These are phyloP conservation scores for Rheum nobile DNA, from an alignment of 148 eudicot genomes.

Conservation along the genomic window DNA sequence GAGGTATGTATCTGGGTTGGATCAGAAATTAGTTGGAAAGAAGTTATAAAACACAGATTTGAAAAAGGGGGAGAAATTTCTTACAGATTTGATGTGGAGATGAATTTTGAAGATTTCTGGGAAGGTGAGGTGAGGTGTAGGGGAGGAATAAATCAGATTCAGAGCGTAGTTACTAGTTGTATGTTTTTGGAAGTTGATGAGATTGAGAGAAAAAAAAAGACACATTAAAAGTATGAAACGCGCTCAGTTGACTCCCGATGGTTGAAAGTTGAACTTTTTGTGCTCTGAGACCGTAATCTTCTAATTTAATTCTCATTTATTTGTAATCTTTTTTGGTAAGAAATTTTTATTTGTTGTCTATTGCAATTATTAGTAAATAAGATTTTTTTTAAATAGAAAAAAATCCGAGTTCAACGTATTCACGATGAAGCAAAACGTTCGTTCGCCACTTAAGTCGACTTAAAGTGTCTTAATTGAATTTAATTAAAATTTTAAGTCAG, in stretches of 20 bases:
- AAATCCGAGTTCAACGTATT: too few relatives aligned
- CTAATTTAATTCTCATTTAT: too few relatives aligned
- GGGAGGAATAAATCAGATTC: background rate
- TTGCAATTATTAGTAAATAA: too few relatives aligned
- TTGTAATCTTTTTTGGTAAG: background rate
- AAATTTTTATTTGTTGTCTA: background rate
- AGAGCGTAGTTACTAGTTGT: background rate
- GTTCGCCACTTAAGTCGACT: too few relatives aligned
- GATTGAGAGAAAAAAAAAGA: background rate
- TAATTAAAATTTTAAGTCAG: too few relatives aligned
- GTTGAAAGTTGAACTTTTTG: background rate
- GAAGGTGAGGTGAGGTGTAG: background rate
- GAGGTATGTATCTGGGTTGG: background rate
- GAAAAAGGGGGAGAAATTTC: background rate
- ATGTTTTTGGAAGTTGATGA: background rate
- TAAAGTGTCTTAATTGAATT: too few relatives aligned
- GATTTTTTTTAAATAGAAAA: too few relatives aligned
- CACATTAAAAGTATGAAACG: background rate
- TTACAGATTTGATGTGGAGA: background rate
- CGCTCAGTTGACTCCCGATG: slow-evolving; percentile 4
- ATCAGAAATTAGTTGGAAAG: background rate
- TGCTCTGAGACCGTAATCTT: background rate
- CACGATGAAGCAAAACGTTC: too few relatives aligned
- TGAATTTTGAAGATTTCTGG: background rate
- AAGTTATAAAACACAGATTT: background rate